Base-by-base conservation (phyloP, 2,329 filamentous ascomycete species). In the Paracoccidioides brasiliensis region DNA sequence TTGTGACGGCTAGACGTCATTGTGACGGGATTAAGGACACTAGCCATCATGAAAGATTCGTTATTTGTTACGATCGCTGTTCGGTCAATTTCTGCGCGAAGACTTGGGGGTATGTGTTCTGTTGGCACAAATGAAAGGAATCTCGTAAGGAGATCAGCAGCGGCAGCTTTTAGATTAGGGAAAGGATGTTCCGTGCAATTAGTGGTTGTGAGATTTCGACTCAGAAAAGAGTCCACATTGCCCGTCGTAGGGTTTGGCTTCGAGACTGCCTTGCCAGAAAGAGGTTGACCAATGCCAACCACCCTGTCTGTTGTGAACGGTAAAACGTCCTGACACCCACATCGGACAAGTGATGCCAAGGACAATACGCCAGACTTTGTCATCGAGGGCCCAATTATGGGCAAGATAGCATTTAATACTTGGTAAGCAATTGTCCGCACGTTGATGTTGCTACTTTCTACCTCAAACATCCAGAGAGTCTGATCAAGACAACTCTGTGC, bases 51-150 rank as follows among this genome's bases (percentile, higher is more conserved):
- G 44, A 86, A 85, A 37, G 83, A 76, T 65, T 82, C 83, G 67
- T 84, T 78, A 57, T 78, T 77, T 4, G 77, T 80, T 28, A 95
- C 72, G 55, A 95, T 85, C 22, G 88, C 86, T 2, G 87, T 88
- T 60, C 87, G 85, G 65, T 96, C 89, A 59, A 95, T 77, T 51
- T 88, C 81, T 9, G 83, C 80, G 53, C 91, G 84, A 22, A 88
- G 67, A 1, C 85, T 80, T 7, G 84, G 80, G n/a, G 85, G 80
- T 41, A 95, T 71, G 65, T 82, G 77, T 52, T 81, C 76, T 55
- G 85, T 80, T 1, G 85, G 82, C 3, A 93, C 70, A 56, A 77
- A 76, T 15, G 78, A 77, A 22, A 94, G 75, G 1, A 88, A 69
- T 4, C 75, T 63, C 4, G 81, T 75, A 10, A 96, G 76, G 14